Base-by-base conservation (phyloP, 1,284 basidiomycete genomes). In the Rhizoctonia solani region DNA sequence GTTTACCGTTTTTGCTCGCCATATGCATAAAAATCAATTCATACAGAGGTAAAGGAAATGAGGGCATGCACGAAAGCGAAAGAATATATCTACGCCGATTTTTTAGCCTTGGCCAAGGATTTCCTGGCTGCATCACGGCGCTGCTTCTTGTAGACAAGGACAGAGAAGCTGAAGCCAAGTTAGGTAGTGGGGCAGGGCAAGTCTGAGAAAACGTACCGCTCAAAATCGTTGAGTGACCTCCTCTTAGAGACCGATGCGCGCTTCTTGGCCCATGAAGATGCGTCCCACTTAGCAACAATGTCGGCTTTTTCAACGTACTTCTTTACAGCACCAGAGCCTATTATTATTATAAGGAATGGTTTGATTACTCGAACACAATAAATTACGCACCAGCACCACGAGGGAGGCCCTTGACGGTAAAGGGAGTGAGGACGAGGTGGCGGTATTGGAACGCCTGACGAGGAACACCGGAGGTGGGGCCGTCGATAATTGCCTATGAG, bases 391-490 rank as follows among this genome's bases (percentile, higher is more conserved):
- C 87, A 54, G 95, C 92, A 69, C 79, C 92, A 73, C 95, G 94
- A 76, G 95, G 94, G 67, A 99, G 88, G 72, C 86, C 87, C 73
- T 88, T 85, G 74, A 98, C 83, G 75, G 86, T 83, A 79, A 95
- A 83, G 71, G 92, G 90, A 46, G 95, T 98, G 76, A 99, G 90
- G 77, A 89, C 87, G 74, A 98, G 85, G 82, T 97, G 87, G 78
- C 92, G 91, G 89, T 92, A 98, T 73, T 92, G 86, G 84, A 89
- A 92, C 37, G 90, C 77, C 81, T 98, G 96, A 75, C 96, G 93
- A 74, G 93, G 87, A 61, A 99, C 96, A 72, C 85, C 87, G 69
- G 94, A 93, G 61, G 86, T 84, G 71, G 96, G 95, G 68, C 95
- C 95, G 80, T 98, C 96, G 75, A 98, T 89, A 78, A 99, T 87